Percentiles rank a stretch among this genome's conserved stretches.
Conservation (phyloP, 169 alveolate genomes). For the Plasmodium blacklocki region DNA sequence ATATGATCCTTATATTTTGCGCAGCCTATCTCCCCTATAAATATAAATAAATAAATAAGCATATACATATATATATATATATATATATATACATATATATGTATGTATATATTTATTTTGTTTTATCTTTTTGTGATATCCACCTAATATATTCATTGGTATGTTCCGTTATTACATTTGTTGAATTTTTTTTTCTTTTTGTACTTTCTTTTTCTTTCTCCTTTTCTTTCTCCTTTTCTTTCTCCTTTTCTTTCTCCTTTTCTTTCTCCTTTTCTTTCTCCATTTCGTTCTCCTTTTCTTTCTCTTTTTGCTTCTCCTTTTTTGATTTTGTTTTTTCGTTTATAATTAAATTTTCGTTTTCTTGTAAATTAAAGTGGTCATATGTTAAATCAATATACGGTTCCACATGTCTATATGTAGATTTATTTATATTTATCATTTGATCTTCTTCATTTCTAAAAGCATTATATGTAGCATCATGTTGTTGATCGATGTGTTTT, state of each 20-base stretch:
- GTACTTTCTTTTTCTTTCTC: conserved; percentile 1
- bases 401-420: background rate
- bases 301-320: conserved; percentile 4
- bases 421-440: no score
- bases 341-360: conserved; percentile 10
- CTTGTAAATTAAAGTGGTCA: conserved; percentile 10
- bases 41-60: no score
- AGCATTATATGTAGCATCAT: background rate
- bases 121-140: no score
- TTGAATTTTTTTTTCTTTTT: background rate
- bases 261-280: background rate
- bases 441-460: no score
- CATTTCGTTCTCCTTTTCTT: conserved; percentile 8
- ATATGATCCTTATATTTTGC: no score
- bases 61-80: no score
- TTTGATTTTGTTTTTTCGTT: background rate
- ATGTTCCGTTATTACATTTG: background rate
- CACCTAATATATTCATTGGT: background rate
- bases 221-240: conserved; percentile 12
- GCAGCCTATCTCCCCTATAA: no score
- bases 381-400: conserved; percentile 11
- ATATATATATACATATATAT: no score
- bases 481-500: background rate
- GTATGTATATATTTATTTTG: no score
- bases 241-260: conserved; percentile 11